phyloP scores from a whole-genome alignment of 176 grass and related monocot species.

The Carex cristatella region DNA sequence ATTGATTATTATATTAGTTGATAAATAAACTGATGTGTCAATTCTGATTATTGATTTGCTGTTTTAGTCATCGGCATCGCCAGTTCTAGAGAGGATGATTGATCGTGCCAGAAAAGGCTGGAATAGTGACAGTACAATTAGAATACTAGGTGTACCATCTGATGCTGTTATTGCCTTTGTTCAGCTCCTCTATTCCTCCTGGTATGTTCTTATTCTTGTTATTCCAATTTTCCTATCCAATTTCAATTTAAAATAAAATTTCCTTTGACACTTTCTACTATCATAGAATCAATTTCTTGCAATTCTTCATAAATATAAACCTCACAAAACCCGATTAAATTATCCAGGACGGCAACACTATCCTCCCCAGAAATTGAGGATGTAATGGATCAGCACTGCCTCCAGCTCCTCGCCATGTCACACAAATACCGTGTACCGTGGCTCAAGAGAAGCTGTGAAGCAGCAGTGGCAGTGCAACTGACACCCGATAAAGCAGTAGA shows the following conservation, averaged over 20 bases:
- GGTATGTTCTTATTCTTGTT: background rate
- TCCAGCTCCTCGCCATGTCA: constrained; percentile 50
- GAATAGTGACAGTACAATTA: constrained; percentile 26
- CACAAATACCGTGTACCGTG: constrained; percentile 57
- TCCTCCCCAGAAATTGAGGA: constrained; percentile 28
- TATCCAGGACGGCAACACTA: background rate
- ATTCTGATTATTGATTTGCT: background rate
- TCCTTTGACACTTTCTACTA: background rate
- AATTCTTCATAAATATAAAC: background rate
- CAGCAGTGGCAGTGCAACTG: constrained; percentile 41
- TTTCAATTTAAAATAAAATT: background rate
- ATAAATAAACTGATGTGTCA: background rate
- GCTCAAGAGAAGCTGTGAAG: constrained; percentile 58
- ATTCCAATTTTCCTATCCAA: background rate
- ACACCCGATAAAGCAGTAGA: constrained; percentile 38
- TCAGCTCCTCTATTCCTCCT: constrained; percentile 44
- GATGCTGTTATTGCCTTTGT: constrained; percentile 54
- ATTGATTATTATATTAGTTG: background rate
- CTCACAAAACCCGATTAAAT: background rate
- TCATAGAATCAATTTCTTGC: background rate
- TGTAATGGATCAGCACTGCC: constrained; percentile 37
- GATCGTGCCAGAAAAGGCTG: constrained; percentile 2
- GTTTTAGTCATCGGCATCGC: constrained; percentile 45
- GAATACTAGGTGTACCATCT: constrained; percentile 44
- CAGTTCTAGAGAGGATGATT: constrained; percentile 71